Percentiles rank a stretch among this genome's conserved stretches.
Evolutionary conservation across 140 eudicot genomes (phyloP).

Genomic region (Bidens hawaiensis): DNA sequence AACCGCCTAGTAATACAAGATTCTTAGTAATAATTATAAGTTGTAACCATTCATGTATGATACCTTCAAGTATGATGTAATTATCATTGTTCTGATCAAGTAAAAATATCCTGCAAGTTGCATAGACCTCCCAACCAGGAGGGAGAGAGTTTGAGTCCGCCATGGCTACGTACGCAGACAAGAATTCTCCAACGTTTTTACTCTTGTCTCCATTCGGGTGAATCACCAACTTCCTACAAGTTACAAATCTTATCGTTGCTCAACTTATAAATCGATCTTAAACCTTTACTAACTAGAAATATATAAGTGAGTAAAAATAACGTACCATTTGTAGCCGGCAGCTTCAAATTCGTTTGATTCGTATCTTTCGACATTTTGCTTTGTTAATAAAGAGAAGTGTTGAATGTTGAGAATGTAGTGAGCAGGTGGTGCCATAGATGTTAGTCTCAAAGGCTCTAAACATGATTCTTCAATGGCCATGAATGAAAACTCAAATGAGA

Average conservation of each 20-base stretch:
- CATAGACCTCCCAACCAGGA: slow-evolving; percentile 59
- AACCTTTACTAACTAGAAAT: no score
- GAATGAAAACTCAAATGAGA: neutral
- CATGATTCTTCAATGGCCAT: slow-evolving; percentile 8
- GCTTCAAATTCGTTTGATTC: slow-evolving; percentile 50
- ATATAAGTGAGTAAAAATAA: neutral
- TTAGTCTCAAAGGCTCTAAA: slow-evolving; percentile 34
- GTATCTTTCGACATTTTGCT: slow-evolving; percentile 34
- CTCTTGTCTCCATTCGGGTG: slow-evolving; percentile 61
- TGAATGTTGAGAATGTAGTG: slow-evolving; percentile 48
- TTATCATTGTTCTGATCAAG: slow-evolving; percentile 57
- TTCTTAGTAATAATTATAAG: no score
- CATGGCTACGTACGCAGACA: slow-evolving; percentile 53
- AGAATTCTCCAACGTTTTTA: slow-evolving; percentile 33
- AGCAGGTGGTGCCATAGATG: slow-evolving; percentile 51
- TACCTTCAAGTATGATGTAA: slow-evolving; percentile 55
- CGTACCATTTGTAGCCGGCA: slow-evolving; percentile 63
- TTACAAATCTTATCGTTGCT: neutral
- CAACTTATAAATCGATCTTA: no score
- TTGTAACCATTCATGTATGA: neutral
- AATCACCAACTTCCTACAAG: slow-evolving; percentile 51
- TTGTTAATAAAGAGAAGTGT: slow-evolving; percentile 26
- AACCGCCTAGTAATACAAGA: no score
- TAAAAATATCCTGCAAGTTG: slow-evolving; percentile 39
- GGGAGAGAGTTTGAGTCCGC: slow-evolving; percentile 29